These are phyloP conservation scores for Ceratobasidium theobromae DNA, from an alignment of 1,284 basidiomycete species.

Conservation along the genomic window DNA sequence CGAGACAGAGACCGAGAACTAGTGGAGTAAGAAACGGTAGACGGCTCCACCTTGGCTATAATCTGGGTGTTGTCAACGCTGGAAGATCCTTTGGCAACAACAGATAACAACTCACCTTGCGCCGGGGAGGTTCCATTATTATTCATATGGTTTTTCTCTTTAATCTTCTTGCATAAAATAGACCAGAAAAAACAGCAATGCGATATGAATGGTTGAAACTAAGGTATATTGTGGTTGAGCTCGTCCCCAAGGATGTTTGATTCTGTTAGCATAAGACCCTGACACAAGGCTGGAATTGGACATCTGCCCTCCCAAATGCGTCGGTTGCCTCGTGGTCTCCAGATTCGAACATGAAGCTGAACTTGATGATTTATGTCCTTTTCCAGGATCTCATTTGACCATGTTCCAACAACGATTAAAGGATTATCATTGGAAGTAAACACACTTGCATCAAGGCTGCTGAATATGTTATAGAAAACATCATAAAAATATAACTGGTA, in stretches of 20 bases:
- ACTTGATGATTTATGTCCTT: too few species aligned
- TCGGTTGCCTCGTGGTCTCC: not conserved
- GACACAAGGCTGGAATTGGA: not conserved
- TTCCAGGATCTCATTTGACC: too few species aligned
- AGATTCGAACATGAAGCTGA: too few species aligned
- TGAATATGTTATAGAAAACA: not conserved
- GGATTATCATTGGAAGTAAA: too few species aligned
- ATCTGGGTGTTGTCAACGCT: constrained; percentile 10
- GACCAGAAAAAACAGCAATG: not conserved
- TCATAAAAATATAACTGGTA: not conserved
- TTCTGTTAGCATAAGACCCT: constrained; percentile 9
- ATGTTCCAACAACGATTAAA: too few species aligned
- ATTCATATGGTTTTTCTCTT: not conserved
- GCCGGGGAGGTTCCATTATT: constrained; percentile 9
- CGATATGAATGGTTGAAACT: not conserved
- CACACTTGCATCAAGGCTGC: too few species aligned
- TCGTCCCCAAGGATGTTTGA: constrained; percentile 6
- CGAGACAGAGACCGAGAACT: constrained; percentile 11
- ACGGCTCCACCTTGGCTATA: constrained; percentile 13
- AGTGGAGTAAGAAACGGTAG: not conserved
- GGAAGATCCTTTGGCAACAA: not conserved
- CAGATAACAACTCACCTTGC: constrained; percentile 15
- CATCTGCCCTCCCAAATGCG: not conserved
- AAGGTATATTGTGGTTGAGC: constrained; percentile 20
- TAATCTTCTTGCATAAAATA: constrained; percentile 11